These are phyloP conservation scores for Hygrophoropsis aurantiaca DNA, from an alignment of 768 basidiomycete species.

Conservation along the genomic window DNA sequence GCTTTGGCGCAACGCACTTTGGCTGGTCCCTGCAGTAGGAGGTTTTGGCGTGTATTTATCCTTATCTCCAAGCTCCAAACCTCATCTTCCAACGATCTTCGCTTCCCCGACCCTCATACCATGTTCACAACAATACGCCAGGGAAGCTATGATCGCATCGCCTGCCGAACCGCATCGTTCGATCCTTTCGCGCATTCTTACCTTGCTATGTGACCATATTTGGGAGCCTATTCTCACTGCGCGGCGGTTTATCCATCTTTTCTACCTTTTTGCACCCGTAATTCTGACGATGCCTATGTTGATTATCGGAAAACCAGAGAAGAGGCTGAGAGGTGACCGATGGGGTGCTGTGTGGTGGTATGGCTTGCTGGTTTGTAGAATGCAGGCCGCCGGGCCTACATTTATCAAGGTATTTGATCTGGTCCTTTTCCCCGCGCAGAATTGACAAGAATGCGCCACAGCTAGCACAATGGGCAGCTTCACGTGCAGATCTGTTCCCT, in stretches of 20 bases:
- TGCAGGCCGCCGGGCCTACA: slow-evolving; percentile 95
- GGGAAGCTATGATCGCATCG: slow-evolving; percentile 53
- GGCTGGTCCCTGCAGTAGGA: slow-evolving; percentile 58
- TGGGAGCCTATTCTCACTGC: slow-evolving; percentile 87
- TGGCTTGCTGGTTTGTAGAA: slow-evolving; percentile 77
- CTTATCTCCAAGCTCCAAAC: slow-evolving; percentile 41
- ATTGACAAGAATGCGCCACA: slow-evolving; percentile 28
- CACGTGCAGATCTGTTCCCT: slow-evolving; percentile 92
- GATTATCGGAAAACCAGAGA: slow-evolving; percentile 58
- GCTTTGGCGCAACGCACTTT: slow-evolving; percentile 35
- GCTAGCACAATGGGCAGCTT: slow-evolving; percentile 99
- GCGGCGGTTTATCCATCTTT: slow-evolving; percentile 79
- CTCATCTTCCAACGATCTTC: slow-evolving; percentile 48
- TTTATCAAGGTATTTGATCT: slow-evolving; percentile 79
- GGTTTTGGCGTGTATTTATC: slow-evolving; percentile 53
- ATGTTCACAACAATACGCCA: slow-evolving; percentile 22
- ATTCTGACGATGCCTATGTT: slow-evolving; percentile 84
- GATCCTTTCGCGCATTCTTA: slow-evolving; percentile 41
- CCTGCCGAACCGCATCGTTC: slow-evolving; percentile 62
- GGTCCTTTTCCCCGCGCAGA: slow-evolving; percentile 6
- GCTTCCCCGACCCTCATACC: slow-evolving; percentile 51
- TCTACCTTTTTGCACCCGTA: slow-evolving; percentile 84
- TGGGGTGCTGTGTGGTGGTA: slow-evolving; percentile 99
- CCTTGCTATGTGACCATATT: slow-evolving; percentile 56
- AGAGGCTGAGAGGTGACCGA: slow-evolving; percentile 64